A percentile compares a stretch with the other conserved stretches of the same genome.
phyloP scores from a whole-genome alignment of 306 rosid species.

The Vigna radiata region DNA sequence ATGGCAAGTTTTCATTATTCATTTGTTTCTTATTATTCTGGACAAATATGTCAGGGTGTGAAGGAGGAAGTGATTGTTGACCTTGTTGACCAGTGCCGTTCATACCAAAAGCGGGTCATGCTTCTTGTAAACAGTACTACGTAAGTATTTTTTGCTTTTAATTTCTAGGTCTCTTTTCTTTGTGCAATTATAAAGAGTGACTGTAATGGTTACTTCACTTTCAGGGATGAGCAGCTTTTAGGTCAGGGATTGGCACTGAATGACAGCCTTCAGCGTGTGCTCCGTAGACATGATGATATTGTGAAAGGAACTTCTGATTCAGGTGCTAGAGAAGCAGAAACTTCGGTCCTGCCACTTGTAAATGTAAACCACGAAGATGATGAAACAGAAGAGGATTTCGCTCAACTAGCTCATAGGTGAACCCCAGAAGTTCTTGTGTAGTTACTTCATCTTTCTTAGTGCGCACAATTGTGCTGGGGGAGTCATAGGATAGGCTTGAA shows the following conservation, averaged over 20 bases:
- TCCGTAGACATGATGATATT: slow-evolving; percentile 72
- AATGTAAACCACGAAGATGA: slow-evolving; percentile 88
- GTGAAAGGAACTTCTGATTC: slow-evolving; percentile 58
- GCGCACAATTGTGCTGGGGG: neutral
- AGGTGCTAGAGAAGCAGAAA: slow-evolving; percentile 59
- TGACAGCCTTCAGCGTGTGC: slow-evolving; percentile 86
- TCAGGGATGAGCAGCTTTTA: slow-evolving; percentile 85
- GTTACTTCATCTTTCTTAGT: slow-evolving; percentile 21
- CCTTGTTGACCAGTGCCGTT: slow-evolving; percentile 96
- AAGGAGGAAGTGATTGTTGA: slow-evolving; percentile 91
- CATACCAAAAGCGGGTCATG: slow-evolving; percentile 90
- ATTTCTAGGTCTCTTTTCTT: slow-evolving; percentile 1
- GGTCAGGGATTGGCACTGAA: slow-evolving; percentile 81
- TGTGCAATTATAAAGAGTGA: slow-evolving; percentile 40
- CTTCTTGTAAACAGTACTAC: slow-evolving; percentile 79
- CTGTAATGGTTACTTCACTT: slow-evolving; percentile 45
- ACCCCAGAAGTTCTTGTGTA: slow-evolving; percentile 31
- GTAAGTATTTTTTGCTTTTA: slow-evolving; percentile 52
- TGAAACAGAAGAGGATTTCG: slow-evolving; percentile 82
- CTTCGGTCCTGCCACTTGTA: slow-evolving; percentile 69
- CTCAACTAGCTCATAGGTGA: slow-evolving; percentile 89
- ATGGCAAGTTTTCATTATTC: slow-evolving; percentile 30
- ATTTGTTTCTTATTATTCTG: slow-evolving; percentile 37
- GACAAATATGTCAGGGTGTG: slow-evolving; percentile 68
- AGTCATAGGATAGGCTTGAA: neutral